A percentile compares a stretch with the other conserved stretches of the same genome.
These are phyloP conservation scores for Spizellomyces sp. DNA, from an alignment of 192 early-diverging fungal genomes.

Conservation along the genomic window DNA sequence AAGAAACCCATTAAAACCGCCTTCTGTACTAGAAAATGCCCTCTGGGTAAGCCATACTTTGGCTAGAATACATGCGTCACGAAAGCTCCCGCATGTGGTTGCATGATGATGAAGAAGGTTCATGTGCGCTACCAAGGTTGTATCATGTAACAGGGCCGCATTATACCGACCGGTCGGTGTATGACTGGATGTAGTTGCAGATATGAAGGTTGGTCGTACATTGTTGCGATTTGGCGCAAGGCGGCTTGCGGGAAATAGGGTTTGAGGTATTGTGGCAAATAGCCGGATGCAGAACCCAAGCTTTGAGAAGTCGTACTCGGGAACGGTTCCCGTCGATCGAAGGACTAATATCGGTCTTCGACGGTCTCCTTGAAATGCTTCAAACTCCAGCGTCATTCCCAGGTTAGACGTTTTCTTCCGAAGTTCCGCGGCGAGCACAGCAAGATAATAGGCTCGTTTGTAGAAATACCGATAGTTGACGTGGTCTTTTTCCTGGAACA, in stretches of 20 bases:
- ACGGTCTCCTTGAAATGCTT: slow-evolving; percentile 50
- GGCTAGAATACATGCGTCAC: slow-evolving; percentile 75
- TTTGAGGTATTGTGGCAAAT: slow-evolving; percentile 69
- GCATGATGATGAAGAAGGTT: slow-evolving; percentile 75
- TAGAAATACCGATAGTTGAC: slow-evolving; percentile 93
- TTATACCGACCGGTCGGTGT: slow-evolving; percentile 91
- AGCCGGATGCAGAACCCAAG: slow-evolving; percentile 72
- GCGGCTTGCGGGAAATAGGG: slow-evolving; percentile 67
- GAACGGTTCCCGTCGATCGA: slow-evolving; percentile 31
- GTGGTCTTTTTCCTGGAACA: slow-evolving; percentile 93
- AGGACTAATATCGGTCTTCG: slow-evolving; percentile 51
- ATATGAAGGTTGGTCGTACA: slow-evolving; percentile 64
- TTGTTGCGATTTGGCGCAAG: slow-evolving; percentile 81
- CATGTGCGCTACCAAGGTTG: slow-evolving; percentile 72
- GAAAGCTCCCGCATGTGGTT: slow-evolving; percentile 73
- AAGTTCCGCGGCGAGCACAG: slow-evolving; percentile 65
- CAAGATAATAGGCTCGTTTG: slow-evolving; percentile 92
- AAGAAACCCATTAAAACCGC: slow-evolving; percentile 74
- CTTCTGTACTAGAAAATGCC: slow-evolving; percentile 40
- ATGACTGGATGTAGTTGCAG: slow-evolving; percentile 9
- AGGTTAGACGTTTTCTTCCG: slow-evolving; percentile 26
- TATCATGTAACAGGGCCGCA: slow-evolving; percentile 77
- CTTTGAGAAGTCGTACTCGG: slow-evolving; percentile 68
- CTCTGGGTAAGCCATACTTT: slow-evolving; percentile 89
- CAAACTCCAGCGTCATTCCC: slow-evolving; percentile 42